These are phyloP conservation scores for Conidiobolus incongruus DNA, from an alignment of 371 early-diverging fungal genomes.

Conservation along the genomic window DNA sequence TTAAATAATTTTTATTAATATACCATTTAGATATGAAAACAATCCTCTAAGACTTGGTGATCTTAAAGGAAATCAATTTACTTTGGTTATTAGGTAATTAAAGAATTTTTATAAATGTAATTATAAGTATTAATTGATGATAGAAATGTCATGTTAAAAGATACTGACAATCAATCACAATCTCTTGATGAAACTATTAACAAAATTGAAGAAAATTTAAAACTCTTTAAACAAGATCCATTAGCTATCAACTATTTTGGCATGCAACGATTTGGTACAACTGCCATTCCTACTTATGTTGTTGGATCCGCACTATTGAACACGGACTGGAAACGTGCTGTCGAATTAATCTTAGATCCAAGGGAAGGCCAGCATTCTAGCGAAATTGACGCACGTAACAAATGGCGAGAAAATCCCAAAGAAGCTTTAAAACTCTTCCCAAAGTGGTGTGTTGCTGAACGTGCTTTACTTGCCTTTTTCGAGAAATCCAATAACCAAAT, in stretches of 20 bases:
- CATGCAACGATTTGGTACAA: constrained; percentile 95
- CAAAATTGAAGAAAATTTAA: constrained; percentile 20
- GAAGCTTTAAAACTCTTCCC: constrained; percentile 44
- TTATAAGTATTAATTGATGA: constrained; percentile 4
- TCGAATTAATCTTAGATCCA: constrained; percentile 55
- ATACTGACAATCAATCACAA: constrained; percentile 3
- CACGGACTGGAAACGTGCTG: constrained; percentile 47
- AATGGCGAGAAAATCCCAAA: constrained; percentile 42
- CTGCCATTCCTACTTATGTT: constrained; percentile 57
- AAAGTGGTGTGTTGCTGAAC: constrained; percentile 42
- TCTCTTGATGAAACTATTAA: constrained; percentile 3
- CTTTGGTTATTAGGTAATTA: neutral
- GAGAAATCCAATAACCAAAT: constrained; percentile 10
- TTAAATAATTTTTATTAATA: neutral
- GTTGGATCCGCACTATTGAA: constrained; percentile 66
- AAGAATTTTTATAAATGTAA: neutral
- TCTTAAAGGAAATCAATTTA: constrained; percentile 73
- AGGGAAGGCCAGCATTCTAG: constrained; percentile 41
- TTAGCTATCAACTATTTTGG: constrained; percentile 97
- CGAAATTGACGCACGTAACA: constrained; percentile 28
- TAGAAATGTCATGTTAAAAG: constrained; percentile 10
- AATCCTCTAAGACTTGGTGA: constrained; percentile 59
- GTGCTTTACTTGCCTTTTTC: constrained; percentile 14
- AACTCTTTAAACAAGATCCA: constrained; percentile 28
- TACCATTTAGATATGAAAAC: constrained; percentile 20